Conservation (phyloP, 371 early-diverging fungal species). For the Zychaea mexicana region DNA sequence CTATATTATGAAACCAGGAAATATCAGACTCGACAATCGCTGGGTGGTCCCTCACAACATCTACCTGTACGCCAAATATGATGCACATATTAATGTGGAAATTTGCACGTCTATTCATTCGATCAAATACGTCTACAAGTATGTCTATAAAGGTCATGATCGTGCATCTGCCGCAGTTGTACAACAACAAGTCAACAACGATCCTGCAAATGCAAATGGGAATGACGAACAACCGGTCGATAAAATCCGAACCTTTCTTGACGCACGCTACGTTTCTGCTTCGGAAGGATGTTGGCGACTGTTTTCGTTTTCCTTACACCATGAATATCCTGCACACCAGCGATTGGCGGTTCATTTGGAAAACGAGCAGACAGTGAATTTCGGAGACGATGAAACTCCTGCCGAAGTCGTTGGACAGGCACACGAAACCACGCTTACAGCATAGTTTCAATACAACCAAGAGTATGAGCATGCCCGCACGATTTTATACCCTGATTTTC, state of each 20-base stretch:
- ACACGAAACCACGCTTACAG: slow-evolving; percentile 1
- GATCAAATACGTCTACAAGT: slow-evolving; percentile 44
- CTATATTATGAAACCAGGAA: background rate
- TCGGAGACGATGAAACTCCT: background rate
- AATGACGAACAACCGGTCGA: background rate
- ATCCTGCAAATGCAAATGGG: background rate
- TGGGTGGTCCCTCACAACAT: slow-evolving; percentile 38
- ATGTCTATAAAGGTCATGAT: slow-evolving; percentile 23
- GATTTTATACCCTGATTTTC: background rate
- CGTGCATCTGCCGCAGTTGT: background rate
- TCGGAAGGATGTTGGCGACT: background rate
- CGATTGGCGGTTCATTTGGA: too few species aligned
- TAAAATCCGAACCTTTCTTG: background rate
- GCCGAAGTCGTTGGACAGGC: background rate
- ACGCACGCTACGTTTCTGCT: background rate
- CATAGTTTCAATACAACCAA: background rate
- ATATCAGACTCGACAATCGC: slow-evolving; percentile 16
- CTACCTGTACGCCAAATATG: slow-evolving; percentile 36
- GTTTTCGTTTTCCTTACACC: background rate
- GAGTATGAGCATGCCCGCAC: background rate
- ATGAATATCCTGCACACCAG: too few species aligned
- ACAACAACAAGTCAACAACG: too few species aligned
- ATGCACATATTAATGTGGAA: slow-evolving; percentile 45
- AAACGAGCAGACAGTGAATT: too few species aligned
- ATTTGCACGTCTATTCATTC: slow-evolving; percentile 13